These are phyloP conservation scores for Cenchrus fungigraminus DNA, from an alignment of 176 grass and related monocot genomes.

Conservation along the genomic window DNA sequence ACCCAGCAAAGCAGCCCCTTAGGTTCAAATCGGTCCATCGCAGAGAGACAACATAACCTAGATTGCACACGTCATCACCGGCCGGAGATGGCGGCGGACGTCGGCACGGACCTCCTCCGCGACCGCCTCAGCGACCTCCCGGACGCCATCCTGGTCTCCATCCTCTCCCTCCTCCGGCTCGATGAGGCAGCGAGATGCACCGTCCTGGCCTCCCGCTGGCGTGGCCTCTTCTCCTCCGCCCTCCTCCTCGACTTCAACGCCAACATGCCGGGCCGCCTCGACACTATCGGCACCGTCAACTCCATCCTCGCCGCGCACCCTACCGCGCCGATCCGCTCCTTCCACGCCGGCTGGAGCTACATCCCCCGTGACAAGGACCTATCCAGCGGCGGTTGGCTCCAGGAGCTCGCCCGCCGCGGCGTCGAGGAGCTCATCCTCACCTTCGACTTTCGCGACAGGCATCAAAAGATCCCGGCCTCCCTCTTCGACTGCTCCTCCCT, in stretches of 20 bases:
- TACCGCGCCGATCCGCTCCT: constrained; percentile 23
- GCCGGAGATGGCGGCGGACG: no score
- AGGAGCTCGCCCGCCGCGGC: constrained; percentile 11
- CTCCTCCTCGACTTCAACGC: constrained; percentile 28
- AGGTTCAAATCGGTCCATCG: no score
- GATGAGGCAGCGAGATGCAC: constrained; percentile 22
- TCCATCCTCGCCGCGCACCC: constrained; percentile 38
- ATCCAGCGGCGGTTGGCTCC: constrained; percentile 13
- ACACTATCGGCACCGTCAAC: constrained; percentile 7
- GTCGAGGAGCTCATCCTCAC: constrained; percentile 20
- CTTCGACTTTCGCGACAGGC: no score
- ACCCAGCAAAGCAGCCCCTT: constrained; percentile 59
- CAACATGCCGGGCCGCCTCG: not conserved
- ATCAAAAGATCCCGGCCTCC: constrained; percentile 11
- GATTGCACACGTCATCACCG: no score
- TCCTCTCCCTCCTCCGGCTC: constrained; percentile 40
- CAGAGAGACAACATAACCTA: no score
- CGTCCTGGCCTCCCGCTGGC: constrained; percentile 28
- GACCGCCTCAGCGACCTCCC: not conserved
- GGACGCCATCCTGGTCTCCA: not conserved
- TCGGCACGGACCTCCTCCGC: not conserved
- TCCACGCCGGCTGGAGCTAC: not conserved
- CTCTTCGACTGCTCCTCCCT: constrained; percentile 37
- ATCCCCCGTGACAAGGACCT: not conserved
- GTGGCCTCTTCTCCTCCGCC: constrained; percentile 37